Evolutionary conservation across 208 protist species (phyloP).

Genomic region (Leptomonas pyrrhocoris): DNA sequence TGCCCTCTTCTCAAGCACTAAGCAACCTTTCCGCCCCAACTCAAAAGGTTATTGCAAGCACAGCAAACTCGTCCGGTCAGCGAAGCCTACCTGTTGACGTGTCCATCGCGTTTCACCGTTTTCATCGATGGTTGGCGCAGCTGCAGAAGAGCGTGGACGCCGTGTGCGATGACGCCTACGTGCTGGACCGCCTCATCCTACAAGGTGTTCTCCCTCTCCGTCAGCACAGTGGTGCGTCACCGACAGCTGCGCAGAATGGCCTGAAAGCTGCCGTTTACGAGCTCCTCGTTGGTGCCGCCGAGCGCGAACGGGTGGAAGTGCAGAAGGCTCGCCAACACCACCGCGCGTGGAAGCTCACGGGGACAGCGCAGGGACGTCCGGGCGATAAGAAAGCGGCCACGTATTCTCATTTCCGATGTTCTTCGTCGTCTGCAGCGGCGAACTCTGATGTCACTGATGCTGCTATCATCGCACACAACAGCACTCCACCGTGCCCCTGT

Average conservation of each 20-base stretch:
- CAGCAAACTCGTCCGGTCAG: background rate
- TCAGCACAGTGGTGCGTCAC: slow-evolving; percentile 16
- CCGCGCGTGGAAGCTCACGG: slow-evolving; percentile 15
- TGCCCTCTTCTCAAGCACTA: background rate
- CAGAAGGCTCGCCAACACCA: slow-evolving; percentile 2
- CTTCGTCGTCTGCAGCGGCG: background rate
- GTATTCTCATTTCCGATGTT: slow-evolving; percentile 7
- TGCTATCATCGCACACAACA: slow-evolving; percentile 6
- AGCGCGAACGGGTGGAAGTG: background rate
- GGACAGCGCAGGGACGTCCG: background rate
- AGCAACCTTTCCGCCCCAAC: background rate
- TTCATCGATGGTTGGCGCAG: slow-evolving; percentile 28
- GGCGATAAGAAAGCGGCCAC: background rate
- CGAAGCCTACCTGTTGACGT: slow-evolving; percentile 2
- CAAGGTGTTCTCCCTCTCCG: slow-evolving; percentile 28
- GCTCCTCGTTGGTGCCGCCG: slow-evolving; percentile 19
- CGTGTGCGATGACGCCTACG: slow-evolving; percentile 37
- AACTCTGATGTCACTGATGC: background rate
- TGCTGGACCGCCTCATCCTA: slow-evolving; percentile 21
- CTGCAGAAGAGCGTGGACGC: slow-evolving; percentile 21
- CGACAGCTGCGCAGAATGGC: slow-evolving; percentile 3
- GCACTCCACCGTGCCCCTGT: slow-evolving; percentile 20
- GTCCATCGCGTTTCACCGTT: slow-evolving; percentile 20
- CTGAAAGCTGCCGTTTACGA: slow-evolving; percentile 22
- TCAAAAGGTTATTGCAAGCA: background rate